Base-by-base conservation (phyloP, 179 eudicot genomes). In the Gypsophila paniculata region DNA sequence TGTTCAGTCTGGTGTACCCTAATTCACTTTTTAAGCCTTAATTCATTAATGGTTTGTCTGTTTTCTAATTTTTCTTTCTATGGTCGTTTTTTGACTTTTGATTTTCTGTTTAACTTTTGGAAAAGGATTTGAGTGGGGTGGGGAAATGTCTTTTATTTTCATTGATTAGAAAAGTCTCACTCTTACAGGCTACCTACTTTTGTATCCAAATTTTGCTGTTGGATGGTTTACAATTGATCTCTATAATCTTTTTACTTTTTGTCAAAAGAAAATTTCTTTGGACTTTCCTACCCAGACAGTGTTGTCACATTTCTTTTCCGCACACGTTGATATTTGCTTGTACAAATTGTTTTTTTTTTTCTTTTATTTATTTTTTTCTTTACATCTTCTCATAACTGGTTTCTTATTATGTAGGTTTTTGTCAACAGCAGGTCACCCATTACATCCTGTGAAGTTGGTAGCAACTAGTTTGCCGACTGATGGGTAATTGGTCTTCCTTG, bases 391-490 rank as follows among this genome's bases (percentile, higher is more conserved):
- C 46, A 72, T 42, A 19, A 26, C 17, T 62, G 23, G 44, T 49
- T 61, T 48, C 15, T 57, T 19, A 46, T 74, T 21, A 18, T 84
- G 85, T 87, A 94, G 99, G 64, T 94, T 94, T 80, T 92, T 93
- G 97, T 76, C 81, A 58, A 82, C 92, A 34, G 72, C 83, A 71
- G 80, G 81, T 58, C 86, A 88, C 76, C 95, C 92, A 49, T 66
- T 92, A 44, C 72, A 49, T 75, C 95, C 97, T 75, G 97, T 85
- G 80, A 94, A 94, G 87, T 77, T 92, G 84, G 74, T 68, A 49
- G 82, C 81, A 64, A 73, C 90, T 69, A 90, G 69, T 83, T 42
- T 84, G 70, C 95, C 93, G 21, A 58, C 87, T 34, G 99, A 94
- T 72, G 91, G 97, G 99, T 94, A 77, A 87, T 91, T 71, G 29